Conservation (phyloP, 2,329 filamentous ascomycete genomes). For the Botrytis deweyae region DNA sequence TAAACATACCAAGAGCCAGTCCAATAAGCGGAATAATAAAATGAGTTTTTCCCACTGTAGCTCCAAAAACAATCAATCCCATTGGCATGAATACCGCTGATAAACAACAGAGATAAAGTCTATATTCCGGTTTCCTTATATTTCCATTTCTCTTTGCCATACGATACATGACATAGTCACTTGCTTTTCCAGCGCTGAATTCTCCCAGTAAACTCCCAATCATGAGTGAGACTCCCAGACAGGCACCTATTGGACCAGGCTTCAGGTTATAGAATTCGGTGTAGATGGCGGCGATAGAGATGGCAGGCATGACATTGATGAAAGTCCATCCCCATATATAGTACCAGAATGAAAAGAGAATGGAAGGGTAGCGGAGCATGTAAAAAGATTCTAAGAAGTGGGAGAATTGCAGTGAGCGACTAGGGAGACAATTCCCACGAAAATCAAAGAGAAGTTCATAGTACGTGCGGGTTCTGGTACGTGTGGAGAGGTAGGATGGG, state of each 20-base stretch:
- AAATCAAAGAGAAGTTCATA: conserved; percentile 34
- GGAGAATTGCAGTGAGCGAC: conserved; percentile 30
- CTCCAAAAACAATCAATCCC: conserved; percentile 37
- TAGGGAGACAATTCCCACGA: conserved; percentile 33
- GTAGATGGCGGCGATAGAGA: conserved; percentile 34
- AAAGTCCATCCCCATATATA: conserved; percentile 38
- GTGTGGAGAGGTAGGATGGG: conserved; percentile 30
- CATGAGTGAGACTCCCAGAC: conserved; percentile 32
- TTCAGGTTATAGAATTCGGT: conserved; percentile 33
- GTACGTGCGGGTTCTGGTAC: conserved; percentile 32
- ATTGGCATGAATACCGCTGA: conserved; percentile 35
- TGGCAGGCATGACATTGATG: conserved; percentile 36
- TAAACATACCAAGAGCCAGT: conserved; percentile 27
- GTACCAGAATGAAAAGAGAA: conserved; percentile 36
- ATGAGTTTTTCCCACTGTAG: conserved; percentile 30
- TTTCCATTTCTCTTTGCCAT: conserved; percentile 28
- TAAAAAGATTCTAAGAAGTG: conserved; percentile 36
- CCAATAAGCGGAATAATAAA: conserved; percentile 34
- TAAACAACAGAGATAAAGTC: conserved; percentile 34
- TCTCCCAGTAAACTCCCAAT: conserved; percentile 36
- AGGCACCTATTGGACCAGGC: conserved; percentile 34
- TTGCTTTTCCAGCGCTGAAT: conserved; percentile 33
- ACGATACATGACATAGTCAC: conserved; percentile 32
- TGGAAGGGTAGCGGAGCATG: conserved; percentile 36
- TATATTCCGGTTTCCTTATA: conserved; percentile 35